Percentiles rank a stretch among this genome's conserved stretches.
Conservation (phyloP, 2,329 filamentous ascomycete genomes). For the Leptographium galeiforme region DNA sequence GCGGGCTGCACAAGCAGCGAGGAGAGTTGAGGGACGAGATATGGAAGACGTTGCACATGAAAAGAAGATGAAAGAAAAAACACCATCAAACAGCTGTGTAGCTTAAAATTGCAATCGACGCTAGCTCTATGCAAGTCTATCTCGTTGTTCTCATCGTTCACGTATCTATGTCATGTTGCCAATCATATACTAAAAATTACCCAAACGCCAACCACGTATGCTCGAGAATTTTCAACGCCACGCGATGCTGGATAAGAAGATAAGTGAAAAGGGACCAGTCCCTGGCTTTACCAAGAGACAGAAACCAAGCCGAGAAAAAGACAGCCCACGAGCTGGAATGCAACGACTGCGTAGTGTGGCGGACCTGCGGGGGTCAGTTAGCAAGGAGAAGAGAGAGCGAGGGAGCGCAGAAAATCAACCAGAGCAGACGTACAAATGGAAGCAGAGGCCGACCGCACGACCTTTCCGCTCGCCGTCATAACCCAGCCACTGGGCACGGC, state of each 20-base stretch:
- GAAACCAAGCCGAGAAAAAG: conserved; percentile 14
- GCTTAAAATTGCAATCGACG: not conserved
- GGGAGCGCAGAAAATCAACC: too few species aligned
- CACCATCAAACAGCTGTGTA: not conserved
- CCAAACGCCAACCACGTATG: not conserved
- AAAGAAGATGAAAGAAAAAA: not conserved
- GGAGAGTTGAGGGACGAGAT: not conserved
- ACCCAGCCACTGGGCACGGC: conserved; percentile 68
- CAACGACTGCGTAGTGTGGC: conserved; percentile 34
- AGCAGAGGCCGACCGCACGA: conserved; percentile 58
- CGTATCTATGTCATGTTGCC: too few species aligned
- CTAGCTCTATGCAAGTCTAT: too few species aligned
- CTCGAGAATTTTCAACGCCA: not conserved
- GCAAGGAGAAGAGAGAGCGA: not conserved
- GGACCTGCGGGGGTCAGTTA: conserved; percentile 13
- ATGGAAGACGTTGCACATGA: not conserved
- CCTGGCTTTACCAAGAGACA: not conserved
- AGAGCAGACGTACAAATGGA: conserved; percentile 28
- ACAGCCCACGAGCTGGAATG: conserved; percentile 31
- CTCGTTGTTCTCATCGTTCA: too few species aligned
- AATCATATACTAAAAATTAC: too few species aligned
- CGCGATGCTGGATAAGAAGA: not conserved
- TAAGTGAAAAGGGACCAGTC: not conserved
- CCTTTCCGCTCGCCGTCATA: conserved; percentile 65
- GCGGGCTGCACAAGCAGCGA: not conserved